Conservation (phyloP, 306 rosid genomes). For the Lathyrus aphaca region DNA sequence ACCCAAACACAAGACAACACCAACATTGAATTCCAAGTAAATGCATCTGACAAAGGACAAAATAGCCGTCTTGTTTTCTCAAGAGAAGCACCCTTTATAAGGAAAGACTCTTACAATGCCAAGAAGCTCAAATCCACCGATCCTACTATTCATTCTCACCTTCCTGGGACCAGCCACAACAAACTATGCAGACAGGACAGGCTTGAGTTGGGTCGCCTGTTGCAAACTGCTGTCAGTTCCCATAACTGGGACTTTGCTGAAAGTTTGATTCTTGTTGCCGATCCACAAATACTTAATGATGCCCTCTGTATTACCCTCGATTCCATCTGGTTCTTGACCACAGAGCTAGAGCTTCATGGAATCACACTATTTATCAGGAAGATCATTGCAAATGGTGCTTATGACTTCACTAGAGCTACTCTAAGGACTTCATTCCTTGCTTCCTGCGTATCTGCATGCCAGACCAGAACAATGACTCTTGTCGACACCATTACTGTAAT, state of each 20-base stretch:
- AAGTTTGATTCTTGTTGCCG: slow-evolving; percentile 69
- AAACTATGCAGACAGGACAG: slow-evolving; percentile 74
- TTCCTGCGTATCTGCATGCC: slow-evolving; percentile 94
- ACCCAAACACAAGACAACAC: slow-evolving; percentile 50
- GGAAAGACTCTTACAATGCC: slow-evolving; percentile 55
- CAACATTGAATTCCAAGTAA: slow-evolving; percentile 40
- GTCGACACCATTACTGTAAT: slow-evolving; percentile 79
- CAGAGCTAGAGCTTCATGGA: slow-evolving; percentile 68
- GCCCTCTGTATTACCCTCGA: slow-evolving; percentile 81
- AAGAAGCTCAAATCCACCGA: slow-evolving; percentile 57
- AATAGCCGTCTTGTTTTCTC: slow-evolving; percentile 62
- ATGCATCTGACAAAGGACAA: slow-evolving; percentile 58
- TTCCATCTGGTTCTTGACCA: slow-evolving; percentile 83
- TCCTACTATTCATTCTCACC: slow-evolving; percentile 9
- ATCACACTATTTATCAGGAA: slow-evolving; percentile 63
- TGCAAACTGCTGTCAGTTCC: slow-evolving; percentile 78
- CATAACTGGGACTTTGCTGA: slow-evolving; percentile 85
- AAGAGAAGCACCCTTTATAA: slow-evolving; percentile 57
- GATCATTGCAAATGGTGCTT: slow-evolving; percentile 73
- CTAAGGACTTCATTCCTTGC: slow-evolving; percentile 88
- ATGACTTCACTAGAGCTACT: slow-evolving; percentile 85
- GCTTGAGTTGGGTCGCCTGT: slow-evolving; percentile 75
- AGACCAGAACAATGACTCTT: slow-evolving; percentile 79
- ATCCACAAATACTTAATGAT: slow-evolving; percentile 82
- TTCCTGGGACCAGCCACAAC: slow-evolving; percentile 53